Evolutionary conservation across 352 stramenopile species (phyloP).

Genomic region (Pythium phragmitis): DNA sequence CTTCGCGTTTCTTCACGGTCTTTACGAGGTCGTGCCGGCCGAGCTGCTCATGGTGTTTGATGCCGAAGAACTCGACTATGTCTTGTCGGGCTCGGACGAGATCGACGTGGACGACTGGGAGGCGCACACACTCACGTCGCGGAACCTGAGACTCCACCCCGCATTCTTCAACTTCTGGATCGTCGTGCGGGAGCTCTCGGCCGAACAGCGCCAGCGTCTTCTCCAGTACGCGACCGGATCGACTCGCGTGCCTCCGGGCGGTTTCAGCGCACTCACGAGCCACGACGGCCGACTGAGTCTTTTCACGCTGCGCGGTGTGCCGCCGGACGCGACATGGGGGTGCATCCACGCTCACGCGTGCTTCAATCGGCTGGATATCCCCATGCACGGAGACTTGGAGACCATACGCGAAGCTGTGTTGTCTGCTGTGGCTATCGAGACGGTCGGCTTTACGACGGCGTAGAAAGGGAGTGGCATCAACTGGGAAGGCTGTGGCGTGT

Average conservation of each 20-base stretch:
- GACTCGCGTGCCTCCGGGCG: slow-evolving; percentile 20
- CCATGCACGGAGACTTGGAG: slow-evolving; percentile 6
- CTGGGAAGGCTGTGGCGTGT: background rate
- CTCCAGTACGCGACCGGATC: slow-evolving; percentile 39
- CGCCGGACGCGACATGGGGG: slow-evolving; percentile 3
- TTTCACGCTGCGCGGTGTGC: slow-evolving; percentile 31
- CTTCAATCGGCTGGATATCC: slow-evolving; percentile 84
- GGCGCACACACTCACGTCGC: slow-evolving; percentile 48
- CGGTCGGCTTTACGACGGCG: slow-evolving; percentile 19
- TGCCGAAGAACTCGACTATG: slow-evolving; percentile 91
- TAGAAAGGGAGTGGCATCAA: background rate
- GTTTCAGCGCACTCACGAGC: slow-evolving; percentile 28
- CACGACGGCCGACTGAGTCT: slow-evolving; percentile 27
- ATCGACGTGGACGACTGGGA: slow-evolving; percentile 94
- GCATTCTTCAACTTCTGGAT: slow-evolving; percentile 27
- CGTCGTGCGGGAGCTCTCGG: slow-evolving; percentile 53
- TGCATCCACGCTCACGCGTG: slow-evolving; percentile 37
- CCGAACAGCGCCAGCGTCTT: slow-evolving; percentile 29
- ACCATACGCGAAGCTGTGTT: slow-evolving; percentile 14
- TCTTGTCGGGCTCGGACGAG: slow-evolving; percentile 88
- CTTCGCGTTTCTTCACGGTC: slow-evolving; percentile 90
- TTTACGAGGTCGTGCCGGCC: slow-evolving; percentile 95
- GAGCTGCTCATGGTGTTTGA: slow-evolving; percentile 92
- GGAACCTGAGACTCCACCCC: slow-evolving; percentile 11
- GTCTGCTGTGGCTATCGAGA: slow-evolving; percentile 12